Evolutionary conservation across 169 alveolate genomes (phyloP).

Genomic region (Plasmodium berghei): DNA sequence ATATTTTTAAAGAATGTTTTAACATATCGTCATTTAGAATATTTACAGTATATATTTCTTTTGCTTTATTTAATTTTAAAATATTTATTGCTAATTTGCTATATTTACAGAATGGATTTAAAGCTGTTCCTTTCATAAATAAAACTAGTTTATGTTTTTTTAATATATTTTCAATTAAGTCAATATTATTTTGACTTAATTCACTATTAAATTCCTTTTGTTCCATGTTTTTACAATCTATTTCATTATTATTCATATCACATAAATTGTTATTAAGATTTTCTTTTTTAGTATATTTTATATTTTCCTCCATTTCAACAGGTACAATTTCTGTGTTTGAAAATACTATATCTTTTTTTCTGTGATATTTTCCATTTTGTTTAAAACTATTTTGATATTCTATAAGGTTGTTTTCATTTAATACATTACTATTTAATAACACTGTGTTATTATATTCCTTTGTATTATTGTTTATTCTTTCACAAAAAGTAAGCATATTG

Average conservation of each 20-base stretch:
- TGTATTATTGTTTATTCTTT: neutral
- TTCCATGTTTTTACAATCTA: neutral
- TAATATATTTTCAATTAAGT: conserved; percentile 75
- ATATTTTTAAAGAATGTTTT: conserved; percentile 91
- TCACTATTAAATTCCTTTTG: conserved; percentile 8
- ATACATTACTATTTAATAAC: too few relatives aligned
- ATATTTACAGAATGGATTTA: conserved; percentile 87
- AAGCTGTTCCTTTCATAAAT: conserved; percentile 89
- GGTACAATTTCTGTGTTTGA: neutral
- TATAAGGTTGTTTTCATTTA: neutral
- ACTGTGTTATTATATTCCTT: neutral
- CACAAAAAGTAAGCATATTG: conserved; percentile 21
- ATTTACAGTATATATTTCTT: conserved; percentile 86
- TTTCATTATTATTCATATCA: conserved; percentile 6
- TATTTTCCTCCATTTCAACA: neutral
- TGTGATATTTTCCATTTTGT: neutral
- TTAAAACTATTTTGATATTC: neutral
- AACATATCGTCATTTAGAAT: conserved; percentile 88
- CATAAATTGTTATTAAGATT: neutral
- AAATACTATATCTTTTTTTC: neutral
- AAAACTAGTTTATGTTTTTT: conserved; percentile 80
- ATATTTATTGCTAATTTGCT: conserved; percentile 85
- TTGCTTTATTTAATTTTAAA: conserved; percentile 81
- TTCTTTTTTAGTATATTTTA: conserved; percentile 1
- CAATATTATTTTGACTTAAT: conserved; percentile 37